A percentile compares a stretch with the other conserved stretches of the same genome.
phyloP scores from a whole-genome alignment of 352 stramenopile genomes.

The Ochromonadaceae sp. region DNA sequence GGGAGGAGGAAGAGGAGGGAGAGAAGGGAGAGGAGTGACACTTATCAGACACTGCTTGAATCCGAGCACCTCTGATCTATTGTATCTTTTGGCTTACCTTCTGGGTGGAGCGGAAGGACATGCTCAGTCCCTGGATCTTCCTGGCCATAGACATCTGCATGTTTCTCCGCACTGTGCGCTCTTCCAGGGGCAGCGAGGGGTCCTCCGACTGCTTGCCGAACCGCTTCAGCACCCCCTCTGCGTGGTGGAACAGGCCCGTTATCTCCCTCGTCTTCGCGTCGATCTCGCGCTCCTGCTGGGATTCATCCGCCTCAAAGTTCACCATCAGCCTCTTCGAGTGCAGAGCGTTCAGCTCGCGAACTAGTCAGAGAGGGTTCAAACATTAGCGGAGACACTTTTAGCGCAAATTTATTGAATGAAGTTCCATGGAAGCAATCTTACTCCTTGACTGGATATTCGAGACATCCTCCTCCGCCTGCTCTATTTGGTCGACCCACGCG shows the following conservation, averaged over 20 bases:
- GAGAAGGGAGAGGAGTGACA: not conserved
- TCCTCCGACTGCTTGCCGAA: constrained; percentile 33
- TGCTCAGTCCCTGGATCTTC: constrained; percentile 87
- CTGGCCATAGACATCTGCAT: constrained; percentile 68
- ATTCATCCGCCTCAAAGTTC: constrained; percentile 31
- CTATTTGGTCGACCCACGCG: constrained; percentile 55
- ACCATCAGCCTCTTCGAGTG: constrained; percentile 36
- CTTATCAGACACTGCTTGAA: too few relatives aligned
- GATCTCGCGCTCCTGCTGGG: constrained; percentile 32
- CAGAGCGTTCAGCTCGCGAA: constrained; percentile 35
- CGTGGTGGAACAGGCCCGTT: constrained; percentile 41
- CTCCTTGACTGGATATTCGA: constrained; percentile 39
- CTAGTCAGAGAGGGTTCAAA: constrained; percentile 45
- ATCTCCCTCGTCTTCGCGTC: constrained; percentile 23
- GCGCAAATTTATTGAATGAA: constrained; percentile 13
- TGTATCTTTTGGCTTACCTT: constrained; percentile 41
- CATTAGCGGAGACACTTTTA: constrained; percentile 35
- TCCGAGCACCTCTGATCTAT: too few relatives aligned
- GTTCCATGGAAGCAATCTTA: constrained; percentile 18
- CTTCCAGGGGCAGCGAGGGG: constrained; percentile 22
- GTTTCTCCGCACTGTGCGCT: constrained; percentile 32
- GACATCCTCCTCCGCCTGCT: constrained; percentile 46
- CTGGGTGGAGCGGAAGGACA: constrained; percentile 88
- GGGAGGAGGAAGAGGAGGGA: not conserved
- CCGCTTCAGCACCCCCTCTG: constrained; percentile 44